Base-by-base conservation (phyloP, 2,329 filamentous ascomycete species). In the Penicillium sp. region DNA sequence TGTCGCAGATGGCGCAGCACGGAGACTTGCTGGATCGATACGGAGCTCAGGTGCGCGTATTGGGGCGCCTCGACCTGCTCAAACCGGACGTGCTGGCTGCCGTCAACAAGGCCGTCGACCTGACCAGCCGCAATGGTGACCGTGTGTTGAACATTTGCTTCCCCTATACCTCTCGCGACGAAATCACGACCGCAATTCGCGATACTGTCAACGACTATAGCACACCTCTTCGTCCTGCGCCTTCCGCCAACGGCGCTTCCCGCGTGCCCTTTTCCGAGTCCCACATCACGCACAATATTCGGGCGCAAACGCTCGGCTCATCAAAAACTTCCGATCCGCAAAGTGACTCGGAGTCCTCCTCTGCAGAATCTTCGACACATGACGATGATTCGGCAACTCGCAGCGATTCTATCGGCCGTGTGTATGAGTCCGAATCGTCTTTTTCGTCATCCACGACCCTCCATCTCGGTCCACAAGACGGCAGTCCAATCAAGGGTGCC, bases 141-240 rank as follows among this genome's bases (percentile, higher is more conserved):
- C 81, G 83, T 37, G 78, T 86, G 28, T 75, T 98, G 44, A 98
- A 98, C 66, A 90, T 98, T 54, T 98, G 93, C 74, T 97, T 97
- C 63, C 93, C 93, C 0, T 98, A 98, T 65, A 97, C 93, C 0
- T 95, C 90, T 4, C 81, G 93, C 55, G 90, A 95, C 62, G 93
- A 98, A 66, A 97, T 98, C 57, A 94, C 91, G 0, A 83, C 86
- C 3, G 88, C 91, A 5, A 88, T 98, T 56, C 85, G 88, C 54
- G 82, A 84, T 37, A 96, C 91, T 0, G 90, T 98, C 7, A 77
- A 86, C 49, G 88, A 95, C 50, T 97, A 89, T 68, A 87, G 86
- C 50, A 83, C 80, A 44, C 86, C 89, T 4, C 76, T 86, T 13
- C 76, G 77, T 11, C 64, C 73, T 13, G 49, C 57, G 13, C 55